Conservation (phyloP, 768 basidiomycete genomes). For the Termitomyces titanicus region DNA sequence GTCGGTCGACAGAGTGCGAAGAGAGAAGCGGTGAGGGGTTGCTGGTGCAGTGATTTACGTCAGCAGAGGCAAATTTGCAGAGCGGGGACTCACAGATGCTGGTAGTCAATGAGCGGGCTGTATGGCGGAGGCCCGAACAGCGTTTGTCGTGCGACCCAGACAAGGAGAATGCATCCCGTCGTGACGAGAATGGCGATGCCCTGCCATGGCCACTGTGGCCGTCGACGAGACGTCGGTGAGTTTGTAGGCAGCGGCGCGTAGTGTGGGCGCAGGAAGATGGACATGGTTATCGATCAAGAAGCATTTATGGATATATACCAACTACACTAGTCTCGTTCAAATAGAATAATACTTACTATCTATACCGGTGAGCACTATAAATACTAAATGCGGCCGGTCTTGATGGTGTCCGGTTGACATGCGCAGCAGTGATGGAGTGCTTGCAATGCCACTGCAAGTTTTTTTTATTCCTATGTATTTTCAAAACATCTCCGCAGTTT, state of each 20-base stretch:
- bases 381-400: no score
- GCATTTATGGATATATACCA: no score
- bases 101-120: constrained; percentile 21
- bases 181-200: not conserved
- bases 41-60: constrained; percentile 9
- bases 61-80: not conserved
- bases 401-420: no score
- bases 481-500: no score
- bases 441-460: no score
- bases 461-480: no score
- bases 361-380: no score
- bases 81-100: constrained; percentile 17
- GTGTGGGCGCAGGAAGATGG: not conserved
- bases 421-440: no score
- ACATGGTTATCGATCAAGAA: not conserved
- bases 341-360: no score
- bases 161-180: not conserved
- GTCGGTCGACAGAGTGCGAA: constrained; percentile 1
- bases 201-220: constrained; percentile 1
- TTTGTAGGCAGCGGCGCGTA: constrained; percentile 1
- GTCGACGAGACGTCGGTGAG: not conserved
- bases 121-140: constrained; percentile 9
- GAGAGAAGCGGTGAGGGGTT: constrained; percentile 14
- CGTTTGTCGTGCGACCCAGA: not conserved
- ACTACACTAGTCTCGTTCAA: no score